phyloP scores from a whole-genome alignment of 495 filamentous ascomycete species.

The Penicillium lagena region DNA sequence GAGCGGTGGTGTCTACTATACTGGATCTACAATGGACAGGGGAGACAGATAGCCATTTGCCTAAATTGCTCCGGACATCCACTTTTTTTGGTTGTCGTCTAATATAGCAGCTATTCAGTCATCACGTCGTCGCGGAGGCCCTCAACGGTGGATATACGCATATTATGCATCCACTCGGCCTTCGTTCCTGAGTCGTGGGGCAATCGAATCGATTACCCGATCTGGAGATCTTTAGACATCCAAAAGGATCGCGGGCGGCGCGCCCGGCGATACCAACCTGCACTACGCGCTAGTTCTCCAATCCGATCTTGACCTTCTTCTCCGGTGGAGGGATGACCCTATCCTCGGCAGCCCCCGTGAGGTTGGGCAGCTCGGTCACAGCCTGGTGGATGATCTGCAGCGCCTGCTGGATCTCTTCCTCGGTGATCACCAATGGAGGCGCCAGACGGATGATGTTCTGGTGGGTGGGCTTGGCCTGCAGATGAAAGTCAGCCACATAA shows the following conservation, averaged over 20 bases:
- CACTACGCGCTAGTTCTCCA: constrained; percentile 34
- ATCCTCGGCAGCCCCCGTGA: constrained; percentile 42
- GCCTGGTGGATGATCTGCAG: constrained; percentile 44
- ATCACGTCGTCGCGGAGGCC: no score
- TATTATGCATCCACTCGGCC: no score
- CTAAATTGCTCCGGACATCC: no score
- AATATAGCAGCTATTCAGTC: no score
- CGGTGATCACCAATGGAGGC: constrained; percentile 51
- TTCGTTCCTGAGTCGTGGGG: no score
- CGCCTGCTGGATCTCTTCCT: constrained; percentile 44
- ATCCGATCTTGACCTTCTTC: constrained; percentile 44
- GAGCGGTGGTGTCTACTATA: no score
- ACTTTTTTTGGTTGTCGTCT: no score
- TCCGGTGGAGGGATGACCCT: constrained; percentile 40
- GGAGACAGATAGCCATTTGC: no score
- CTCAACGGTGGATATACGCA: no score
- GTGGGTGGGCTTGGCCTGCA: constrained; percentile 94
- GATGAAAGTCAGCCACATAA: neutral
- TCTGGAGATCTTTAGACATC: no score
- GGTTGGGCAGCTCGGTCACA: constrained; percentile 41
- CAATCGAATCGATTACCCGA: neutral
- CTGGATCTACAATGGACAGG: no score
- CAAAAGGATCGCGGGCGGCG: neutral
- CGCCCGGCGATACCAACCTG: neutral
- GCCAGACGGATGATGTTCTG: constrained; percentile 80